Evolutionary conservation across 2,329 filamentous ascomycete species (phyloP).

Genomic region (Nigrograna mackinnonii): DNA sequence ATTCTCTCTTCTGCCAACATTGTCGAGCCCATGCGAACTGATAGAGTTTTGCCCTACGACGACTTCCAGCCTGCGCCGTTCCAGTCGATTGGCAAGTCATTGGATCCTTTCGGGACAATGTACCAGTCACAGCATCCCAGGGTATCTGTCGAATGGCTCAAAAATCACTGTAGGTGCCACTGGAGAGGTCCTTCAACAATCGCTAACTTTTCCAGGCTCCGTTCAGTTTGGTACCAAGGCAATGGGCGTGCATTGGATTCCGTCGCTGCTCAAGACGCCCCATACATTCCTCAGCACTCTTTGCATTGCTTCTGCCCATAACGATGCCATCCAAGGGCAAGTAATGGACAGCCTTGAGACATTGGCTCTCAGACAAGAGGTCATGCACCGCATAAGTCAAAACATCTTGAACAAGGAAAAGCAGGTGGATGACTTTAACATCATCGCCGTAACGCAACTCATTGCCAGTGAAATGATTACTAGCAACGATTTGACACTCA

Average conservation of each 20-base stretch:
- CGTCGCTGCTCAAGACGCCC: constrained; percentile 31
- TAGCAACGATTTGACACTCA: constrained; percentile 20
- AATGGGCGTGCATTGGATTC: constrained; percentile 39
- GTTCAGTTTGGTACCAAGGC: constrained; percentile 35
- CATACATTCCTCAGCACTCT: constrained; percentile 43
- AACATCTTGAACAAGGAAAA: constrained; percentile 25
- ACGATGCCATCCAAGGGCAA: constrained; percentile 29
- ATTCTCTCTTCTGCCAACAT: constrained; percentile 24
- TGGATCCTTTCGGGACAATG: constrained; percentile 42
- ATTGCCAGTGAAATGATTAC: constrained; percentile 37
- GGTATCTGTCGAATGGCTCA: constrained; percentile 37
- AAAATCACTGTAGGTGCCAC: constrained; percentile 33
- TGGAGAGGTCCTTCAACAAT: constrained; percentile 1
- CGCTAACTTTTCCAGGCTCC: constrained; percentile 14
- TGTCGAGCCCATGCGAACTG: constrained; percentile 17
- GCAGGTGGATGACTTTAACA: constrained; percentile 33
- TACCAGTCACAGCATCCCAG: constrained; percentile 28
- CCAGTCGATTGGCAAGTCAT: constrained; percentile 28
- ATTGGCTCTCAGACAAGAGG: constrained; percentile 33
- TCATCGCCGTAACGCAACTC: constrained; percentile 40
- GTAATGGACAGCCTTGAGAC: constrained; percentile 32
- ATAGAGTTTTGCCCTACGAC: constrained; percentile 23
- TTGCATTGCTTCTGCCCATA: constrained; percentile 36
- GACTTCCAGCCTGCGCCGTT: constrained; percentile 15
- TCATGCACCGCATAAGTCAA: constrained; percentile 34